Conservation (phyloP, 352 stramenopile species). For the Phytopythium sindhum region DNA sequence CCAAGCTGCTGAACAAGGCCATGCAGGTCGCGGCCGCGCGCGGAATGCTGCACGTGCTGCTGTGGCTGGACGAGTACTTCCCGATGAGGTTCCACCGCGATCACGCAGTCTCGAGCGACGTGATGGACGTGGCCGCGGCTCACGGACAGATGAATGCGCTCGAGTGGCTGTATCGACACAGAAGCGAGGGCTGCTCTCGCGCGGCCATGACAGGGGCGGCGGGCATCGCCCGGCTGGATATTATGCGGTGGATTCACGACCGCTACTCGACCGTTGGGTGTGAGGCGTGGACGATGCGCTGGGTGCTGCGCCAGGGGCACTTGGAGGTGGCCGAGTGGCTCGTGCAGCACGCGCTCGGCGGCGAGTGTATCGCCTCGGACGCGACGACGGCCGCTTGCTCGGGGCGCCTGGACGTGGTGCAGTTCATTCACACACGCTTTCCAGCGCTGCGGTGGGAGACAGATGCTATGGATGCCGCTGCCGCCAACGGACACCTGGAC, state of each 20-base stretch:
- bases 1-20: slow-evolving; percentile 1
- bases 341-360: background rate
- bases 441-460: slow-evolving; percentile 19
- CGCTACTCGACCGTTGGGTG: background rate
- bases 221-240: slow-evolving; percentile 20
- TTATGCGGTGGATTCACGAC: slow-evolving; percentile 33
- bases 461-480: slow-evolving; percentile 31
- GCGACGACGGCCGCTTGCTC: slow-evolving; percentile 10
- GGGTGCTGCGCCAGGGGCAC: slow-evolving; percentile 5
- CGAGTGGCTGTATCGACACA: slow-evolving; percentile 26
- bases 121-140: slow-evolving; percentile 28
- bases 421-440: slow-evolving; percentile 19
- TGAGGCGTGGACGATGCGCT: slow-evolving; percentile 4
- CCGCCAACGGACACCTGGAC: slow-evolving; percentile 21
- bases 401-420: slow-evolving; percentile 19
- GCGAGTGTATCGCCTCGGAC: background rate
- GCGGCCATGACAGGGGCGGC: slow-evolving; percentile 4
- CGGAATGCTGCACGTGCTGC: slow-evolving; percentile 25
- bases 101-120: slow-evolving; percentile 10
- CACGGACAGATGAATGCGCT: slow-evolving; percentile 25
- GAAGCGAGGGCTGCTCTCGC: slow-evolving; percentile 17
- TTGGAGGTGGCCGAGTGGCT: slow-evolving; percentile 9
- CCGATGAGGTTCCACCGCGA: background rate
- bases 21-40: slow-evolving; percentile 25
- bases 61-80: slow-evolving; percentile 15